Evolutionary conservation across 1,284 basidiomycete genomes (phyloP).

Genomic region (Blastosporella zonata): DNA sequence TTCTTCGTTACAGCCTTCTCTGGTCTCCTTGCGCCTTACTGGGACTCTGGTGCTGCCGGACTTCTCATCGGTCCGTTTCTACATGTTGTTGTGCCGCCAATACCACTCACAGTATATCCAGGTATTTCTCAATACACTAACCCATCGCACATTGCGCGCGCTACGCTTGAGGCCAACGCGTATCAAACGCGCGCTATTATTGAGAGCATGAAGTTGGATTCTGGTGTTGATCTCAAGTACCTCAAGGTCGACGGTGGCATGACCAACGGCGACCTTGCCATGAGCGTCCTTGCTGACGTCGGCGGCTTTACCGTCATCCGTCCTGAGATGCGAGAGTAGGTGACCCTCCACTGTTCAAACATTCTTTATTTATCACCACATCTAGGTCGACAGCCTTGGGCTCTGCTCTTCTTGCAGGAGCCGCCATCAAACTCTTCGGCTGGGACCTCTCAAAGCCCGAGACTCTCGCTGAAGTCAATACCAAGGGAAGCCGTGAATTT

Average conservation of each 20-base stretch:
- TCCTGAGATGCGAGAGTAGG: slow-evolving; percentile 92
- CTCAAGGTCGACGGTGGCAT: slow-evolving; percentile 95
- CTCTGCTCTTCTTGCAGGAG: slow-evolving; percentile 93
- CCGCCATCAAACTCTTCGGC: slow-evolving; percentile 87
- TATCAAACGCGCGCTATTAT: slow-evolving; percentile 93
- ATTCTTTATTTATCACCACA: background rate
- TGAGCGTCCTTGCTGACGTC: slow-evolving; percentile 91
- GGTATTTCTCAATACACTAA: slow-evolving; percentile 91
- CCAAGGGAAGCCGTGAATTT: slow-evolving; percentile 77
- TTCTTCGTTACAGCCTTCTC: slow-evolving; percentile 98
- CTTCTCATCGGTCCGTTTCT: slow-evolving; percentile 69
- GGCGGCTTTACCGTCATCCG: slow-evolving; percentile 90
- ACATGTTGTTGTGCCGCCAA: background rate
- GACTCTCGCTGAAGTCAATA: slow-evolving; percentile 89
- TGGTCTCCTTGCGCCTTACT: slow-evolving; percentile 89
- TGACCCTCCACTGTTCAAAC: background rate
- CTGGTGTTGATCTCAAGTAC: slow-evolving; percentile 67
- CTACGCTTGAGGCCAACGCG: slow-evolving; percentile 88
- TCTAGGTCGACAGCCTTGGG: slow-evolving; percentile 89
- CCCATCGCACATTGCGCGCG: slow-evolving; percentile 90
- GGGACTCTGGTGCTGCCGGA: slow-evolving; percentile 86
- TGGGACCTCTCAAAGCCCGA: slow-evolving; percentile 89
- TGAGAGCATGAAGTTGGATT: slow-evolving; percentile 91
- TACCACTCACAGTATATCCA: slow-evolving; percentile 21
- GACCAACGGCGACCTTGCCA: slow-evolving; percentile 87